Evolutionary conservation across 148 eudicot species (phyloP).

Genomic region (Diospyros lotus): DNA sequence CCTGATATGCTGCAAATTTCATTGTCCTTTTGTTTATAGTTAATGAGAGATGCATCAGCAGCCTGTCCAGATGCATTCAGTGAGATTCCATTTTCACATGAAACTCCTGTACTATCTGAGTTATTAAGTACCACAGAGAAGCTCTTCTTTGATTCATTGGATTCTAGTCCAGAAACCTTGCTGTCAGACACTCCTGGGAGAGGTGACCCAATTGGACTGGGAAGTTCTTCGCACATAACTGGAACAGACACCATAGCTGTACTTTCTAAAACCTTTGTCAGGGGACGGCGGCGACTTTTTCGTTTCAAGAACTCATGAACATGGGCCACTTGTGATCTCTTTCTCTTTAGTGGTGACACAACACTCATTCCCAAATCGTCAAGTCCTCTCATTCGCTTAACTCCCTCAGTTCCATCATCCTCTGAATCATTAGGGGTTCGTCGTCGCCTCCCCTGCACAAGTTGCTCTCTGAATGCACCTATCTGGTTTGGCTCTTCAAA

Average conservation of each 20-base stretch:
- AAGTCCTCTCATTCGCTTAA: conserved; percentile 83
- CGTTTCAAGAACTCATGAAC: conserved; percentile 61
- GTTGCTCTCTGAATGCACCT: conserved; percentile 27
- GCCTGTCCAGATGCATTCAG: conserved; percentile 16
- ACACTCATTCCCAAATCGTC: conserved; percentile 64
- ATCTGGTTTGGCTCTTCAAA: conserved; percentile 47
- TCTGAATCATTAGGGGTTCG: conserved; percentile 79
- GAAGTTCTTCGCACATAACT: conserved; percentile 49
- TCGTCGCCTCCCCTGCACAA: conserved; percentile 30
- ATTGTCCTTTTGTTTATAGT: conserved; percentile 31
- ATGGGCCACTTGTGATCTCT: conserved; percentile 57
- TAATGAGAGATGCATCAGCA: conserved; percentile 20
- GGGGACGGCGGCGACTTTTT: conserved; percentile 55
- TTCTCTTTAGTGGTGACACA: conserved; percentile 44
- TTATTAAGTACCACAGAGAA: conserved; percentile 25
- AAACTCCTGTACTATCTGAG: conserved; percentile 34
- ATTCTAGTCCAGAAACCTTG: conserved; percentile 39
- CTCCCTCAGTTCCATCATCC: conserved; percentile 82
- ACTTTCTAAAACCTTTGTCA: conserved; percentile 71
- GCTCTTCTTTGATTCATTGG: conserved; percentile 34
- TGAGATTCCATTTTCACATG: conserved; percentile 34
- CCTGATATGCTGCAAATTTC: conserved; percentile 33
- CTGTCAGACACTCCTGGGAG: conserved; percentile 41
- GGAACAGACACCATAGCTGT: conserved; percentile 71
- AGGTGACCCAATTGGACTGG: conserved; percentile 34